Evolutionary conservation across 2,329 filamentous ascomycete genomes (phyloP), one percentile per base, ranked within the genome.

Genomic region (Chalaropsis ovoidea): DNA sequence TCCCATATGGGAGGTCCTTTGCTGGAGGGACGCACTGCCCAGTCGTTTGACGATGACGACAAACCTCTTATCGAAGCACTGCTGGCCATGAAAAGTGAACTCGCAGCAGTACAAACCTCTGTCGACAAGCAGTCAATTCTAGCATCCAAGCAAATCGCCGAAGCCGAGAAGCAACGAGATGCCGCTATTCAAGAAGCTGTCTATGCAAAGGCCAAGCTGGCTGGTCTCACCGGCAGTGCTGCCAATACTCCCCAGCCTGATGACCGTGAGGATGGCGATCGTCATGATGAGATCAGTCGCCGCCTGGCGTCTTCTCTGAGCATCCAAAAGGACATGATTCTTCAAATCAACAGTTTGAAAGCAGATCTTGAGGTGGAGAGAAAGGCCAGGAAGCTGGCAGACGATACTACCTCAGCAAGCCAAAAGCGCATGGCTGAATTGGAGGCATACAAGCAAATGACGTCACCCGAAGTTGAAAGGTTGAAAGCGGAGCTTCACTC

Each of bases 151-250:
- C 86, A 93, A 68, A 92, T 99, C 68, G 92, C 93, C 1, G 92
- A 96, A 73, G 88, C 95, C 0, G 94, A 99, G 74, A 92, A 89
- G 73, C 94, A 99, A 77, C 84, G 95, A 62, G 94, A 99, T 75
- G 86, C 88, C 49, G 94, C 94, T n/a, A 86, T 99, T 64, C 89
- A 87, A 71, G 95, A 99, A 76, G 94, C 94, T 0, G 88, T 94
- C 0, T 97, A 97, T 75, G 90, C 92, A 42, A 96, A 95, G 73
- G 91, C 95, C 2, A 96, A 90, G 73, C 79, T 96, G 63, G 92
- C 92, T 39, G 92, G 91, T 7, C 71, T 75, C 2, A 86, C 82
- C 45, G 81, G 85, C 65, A 90, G 87, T 70, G 81, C 85, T 63
- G 79, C 79, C 52, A 81, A 80, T 71, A 81, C 84, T 49, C 77